Conservation (phyloP, 2,329 filamentous ascomycete genomes). For the Davidsoniella australis region DNA sequence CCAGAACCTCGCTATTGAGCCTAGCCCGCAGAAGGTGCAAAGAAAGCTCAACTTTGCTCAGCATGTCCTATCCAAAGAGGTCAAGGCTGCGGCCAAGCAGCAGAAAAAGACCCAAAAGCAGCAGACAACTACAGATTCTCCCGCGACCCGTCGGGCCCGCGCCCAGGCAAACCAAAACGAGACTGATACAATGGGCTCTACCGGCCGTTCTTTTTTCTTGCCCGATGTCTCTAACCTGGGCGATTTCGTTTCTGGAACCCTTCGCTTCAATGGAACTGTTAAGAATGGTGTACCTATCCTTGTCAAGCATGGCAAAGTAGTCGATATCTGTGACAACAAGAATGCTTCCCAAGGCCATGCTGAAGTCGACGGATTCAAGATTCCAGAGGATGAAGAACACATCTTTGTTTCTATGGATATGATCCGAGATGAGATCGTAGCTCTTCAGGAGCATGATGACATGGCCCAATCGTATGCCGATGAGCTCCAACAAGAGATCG, state of each 20-base stretch:
- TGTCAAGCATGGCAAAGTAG: constrained; percentile 35
- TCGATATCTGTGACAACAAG: constrained; percentile 24
- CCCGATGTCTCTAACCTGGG: constrained; percentile 37
- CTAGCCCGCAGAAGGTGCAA: constrained; percentile 9
- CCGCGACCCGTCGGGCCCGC: constrained; percentile 12
- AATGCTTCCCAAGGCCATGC: constrained; percentile 24
- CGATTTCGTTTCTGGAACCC: constrained; percentile 38
- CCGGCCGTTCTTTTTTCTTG: constrained; percentile 35
- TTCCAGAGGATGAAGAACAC: constrained; percentile 37
- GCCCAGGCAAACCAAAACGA: constrained; percentile 8
- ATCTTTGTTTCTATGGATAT: constrained; percentile 46
- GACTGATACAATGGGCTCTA: constrained; percentile 17
- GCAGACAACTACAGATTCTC: not conserved
- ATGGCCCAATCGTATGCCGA: constrained; percentile 37
- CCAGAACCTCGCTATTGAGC: constrained; percentile 1
- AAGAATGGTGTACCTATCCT: constrained; percentile 38
- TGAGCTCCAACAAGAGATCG: constrained; percentile 33
- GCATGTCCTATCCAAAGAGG: constrained; percentile 12
- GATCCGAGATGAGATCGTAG: constrained; percentile 39
- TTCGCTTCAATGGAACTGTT: constrained; percentile 32
- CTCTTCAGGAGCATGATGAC: constrained; percentile 38
- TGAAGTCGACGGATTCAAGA: constrained; percentile 31
- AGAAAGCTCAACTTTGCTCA: constrained; percentile 12
- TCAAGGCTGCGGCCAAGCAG: constrained; percentile 11
- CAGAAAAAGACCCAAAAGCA: constrained; percentile 8